Conservation (phyloP, 2,329 filamentous ascomycete species). For the Fusarium continuum region DNA sequence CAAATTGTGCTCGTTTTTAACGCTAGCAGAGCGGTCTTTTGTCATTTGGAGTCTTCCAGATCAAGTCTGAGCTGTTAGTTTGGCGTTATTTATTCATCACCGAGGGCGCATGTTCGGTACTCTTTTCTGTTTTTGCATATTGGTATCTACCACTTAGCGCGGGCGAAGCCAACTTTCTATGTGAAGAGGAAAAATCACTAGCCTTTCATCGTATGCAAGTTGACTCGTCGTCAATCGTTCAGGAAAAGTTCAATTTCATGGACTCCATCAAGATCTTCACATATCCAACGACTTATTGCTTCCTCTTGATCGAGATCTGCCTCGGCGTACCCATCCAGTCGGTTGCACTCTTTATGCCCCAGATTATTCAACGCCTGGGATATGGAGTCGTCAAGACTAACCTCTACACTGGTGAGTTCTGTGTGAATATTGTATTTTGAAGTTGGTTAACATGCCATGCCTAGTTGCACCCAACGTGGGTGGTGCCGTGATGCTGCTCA, state of each 20-base stretch:
- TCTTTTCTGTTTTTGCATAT: constrained; percentile 11
- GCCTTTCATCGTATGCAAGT: constrained; percentile 19
- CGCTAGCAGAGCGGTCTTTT: neutral
- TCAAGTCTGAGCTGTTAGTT: neutral
- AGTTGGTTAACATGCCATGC: neutral
- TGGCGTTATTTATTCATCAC: constrained; percentile 20
- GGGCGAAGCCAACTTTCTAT: constrained; percentile 1
- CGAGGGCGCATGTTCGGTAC: neutral
- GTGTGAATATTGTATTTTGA: too few species aligned
- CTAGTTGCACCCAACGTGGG: constrained; percentile 5
- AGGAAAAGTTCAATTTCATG: constrained; percentile 10
- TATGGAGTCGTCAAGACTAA: constrained; percentile 10
- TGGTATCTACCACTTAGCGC: constrained; percentile 15
- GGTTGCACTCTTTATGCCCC: constrained; percentile 10
- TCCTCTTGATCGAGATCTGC: constrained; percentile 16
- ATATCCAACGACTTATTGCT: constrained; percentile 13
- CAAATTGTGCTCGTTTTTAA: fast-evolving
- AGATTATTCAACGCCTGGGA: constrained; percentile 8
- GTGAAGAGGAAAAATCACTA: constrained; percentile 1
- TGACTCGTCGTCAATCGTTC: constrained; percentile 9
- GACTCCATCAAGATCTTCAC: constrained; percentile 22
- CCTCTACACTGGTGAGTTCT: constrained; percentile 12
- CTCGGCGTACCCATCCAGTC: constrained; percentile 13
- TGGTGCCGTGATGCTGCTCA: constrained; percentile 11
- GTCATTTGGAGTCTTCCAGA: constrained; percentile 9